Evolutionary conservation across 352 stramenopile genomes (phyloP), one percentile per base, ranked within the genome.

Genomic region (Globisporangium carolinianum): DNA sequence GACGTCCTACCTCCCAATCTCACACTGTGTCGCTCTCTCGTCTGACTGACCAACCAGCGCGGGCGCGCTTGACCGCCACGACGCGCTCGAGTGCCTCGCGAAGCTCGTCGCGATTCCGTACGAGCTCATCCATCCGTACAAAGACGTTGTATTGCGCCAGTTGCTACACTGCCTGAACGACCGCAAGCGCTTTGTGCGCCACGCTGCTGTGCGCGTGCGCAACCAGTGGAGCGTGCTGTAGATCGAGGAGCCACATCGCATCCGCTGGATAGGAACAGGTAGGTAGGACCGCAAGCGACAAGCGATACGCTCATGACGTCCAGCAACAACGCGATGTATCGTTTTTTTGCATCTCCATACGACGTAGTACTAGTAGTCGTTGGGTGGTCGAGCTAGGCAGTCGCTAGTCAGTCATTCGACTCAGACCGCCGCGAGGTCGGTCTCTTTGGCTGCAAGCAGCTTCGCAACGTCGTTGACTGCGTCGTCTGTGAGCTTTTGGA

Each of bases 151-250:
- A 62, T 76, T 91, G 55, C 76, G 79, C 49, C 75, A 89, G 49
- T 65, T 97, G 15, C 66, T 86, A 53, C 50, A 67, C n/a, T 85
- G 85, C 18, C 69, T 97, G 24, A 78, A 97, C 63, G 88, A 97
- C 60, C 84, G 75, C 60, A 94, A 95, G 59, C 86, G 87, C 35
- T 81, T 93, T 46, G 87, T 97, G 55, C 87, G 88, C 36, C 85
- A 95, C 65, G 78, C 75, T 53, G 82, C 86, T 3, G 88, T 95
- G 54, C 81, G 85, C n/a, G 83, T 96, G 58, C 85, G 88, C 60
- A 97, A 97, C 74, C 71, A 89, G 64, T 97, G 88, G 88, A 91
- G 87, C 57, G 79, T 97, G 46, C 70, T 96, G 62, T 94, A 87
- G 67, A 72, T n/a, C 36, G 47, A 61, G n/a, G n/a, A n/a, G n/a